Percentiles rank a stretch among this genome's conserved stretches.
These are phyloP conservation scores for Fagopyrum tataricum DNA, from an alignment of 148 eudicot species.

Conservation along the genomic window DNA sequence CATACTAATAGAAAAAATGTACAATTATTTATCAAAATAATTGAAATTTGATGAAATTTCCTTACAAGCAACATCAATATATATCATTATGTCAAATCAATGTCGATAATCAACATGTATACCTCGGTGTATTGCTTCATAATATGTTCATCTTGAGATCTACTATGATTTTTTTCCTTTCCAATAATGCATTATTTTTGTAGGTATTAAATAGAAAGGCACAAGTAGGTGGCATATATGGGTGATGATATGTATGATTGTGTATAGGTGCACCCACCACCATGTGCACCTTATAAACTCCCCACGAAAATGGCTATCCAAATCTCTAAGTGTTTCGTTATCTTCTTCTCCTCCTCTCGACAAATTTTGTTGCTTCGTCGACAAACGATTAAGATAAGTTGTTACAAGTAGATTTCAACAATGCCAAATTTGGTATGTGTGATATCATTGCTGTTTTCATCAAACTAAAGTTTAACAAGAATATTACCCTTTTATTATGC, in stretches of 20 bases:
- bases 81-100: background rate
- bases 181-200: background rate
- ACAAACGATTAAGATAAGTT: background rate
- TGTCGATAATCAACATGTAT: background rate
- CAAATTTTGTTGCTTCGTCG: background rate
- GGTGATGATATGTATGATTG: background rate
- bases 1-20: too few species aligned
- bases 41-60: background rate
- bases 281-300: slow-evolving; percentile 3
- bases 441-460: background rate
- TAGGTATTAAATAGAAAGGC: background rate
- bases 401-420: background rate
- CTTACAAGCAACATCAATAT: background rate
- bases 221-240: background rate
- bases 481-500: too few species aligned
- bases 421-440: background rate
- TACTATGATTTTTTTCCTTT: background rate
- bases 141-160: background rate
- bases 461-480: background rate
- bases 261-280: slow-evolving; percentile 1
- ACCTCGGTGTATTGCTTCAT: background rate
- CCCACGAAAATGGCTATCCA: background rate
- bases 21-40: too few species aligned
- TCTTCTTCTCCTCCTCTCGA: background rate
- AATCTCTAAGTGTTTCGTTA: background rate